Evolutionary conservation across 2,329 filamentous ascomycete species (phyloP).

Genomic region (Fusarium nematophilum): DNA sequence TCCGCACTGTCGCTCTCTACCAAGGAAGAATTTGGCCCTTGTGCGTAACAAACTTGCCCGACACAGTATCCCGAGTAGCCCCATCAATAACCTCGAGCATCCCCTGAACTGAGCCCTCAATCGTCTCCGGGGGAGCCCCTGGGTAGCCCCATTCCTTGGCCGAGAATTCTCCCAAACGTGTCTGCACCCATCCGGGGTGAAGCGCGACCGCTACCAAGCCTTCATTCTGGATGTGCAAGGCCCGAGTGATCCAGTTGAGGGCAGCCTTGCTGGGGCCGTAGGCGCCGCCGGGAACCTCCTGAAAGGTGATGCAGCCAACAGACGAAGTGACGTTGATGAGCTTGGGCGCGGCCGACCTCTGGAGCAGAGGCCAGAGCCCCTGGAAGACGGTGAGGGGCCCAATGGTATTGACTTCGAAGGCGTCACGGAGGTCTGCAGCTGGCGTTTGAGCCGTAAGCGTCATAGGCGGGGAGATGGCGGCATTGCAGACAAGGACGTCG

Average conservation of each 20-base stretch:
- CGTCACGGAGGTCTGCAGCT: conserved; percentile 49
- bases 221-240: conserved; percentile 45
- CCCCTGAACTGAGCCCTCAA: conserved; percentile 48
- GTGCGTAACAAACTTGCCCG: conserved; percentile 50
- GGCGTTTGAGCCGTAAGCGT: conserved; percentile 45
- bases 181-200: conserved; percentile 55
- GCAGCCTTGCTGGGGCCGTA: conserved; percentile 52
- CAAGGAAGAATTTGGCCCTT: conserved; percentile 46
- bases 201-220: conserved; percentile 45
- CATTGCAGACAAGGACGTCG: conserved; percentile 66
- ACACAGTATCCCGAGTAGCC: conserved; percentile 47
- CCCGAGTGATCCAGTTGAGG: conserved; percentile 48
- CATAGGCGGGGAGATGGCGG: conserved; percentile 52
- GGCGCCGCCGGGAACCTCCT: conserved; percentile 47
- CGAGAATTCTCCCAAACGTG: conserved; percentile 45
- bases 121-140: conserved; percentile 38
- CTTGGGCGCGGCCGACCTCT: conserved; percentile 44
- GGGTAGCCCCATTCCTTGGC: conserved; percentile 48
- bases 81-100: conserved; percentile 52
- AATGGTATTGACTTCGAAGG: conserved; percentile 59
- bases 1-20: too few relatives aligned
- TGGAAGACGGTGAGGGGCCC: conserved; percentile 49
- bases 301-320: conserved; percentile 50
- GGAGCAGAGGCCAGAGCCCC: conserved; percentile 50
- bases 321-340: conserved; percentile 52